A percentile compares a stretch with the other conserved stretches of the same genome.
These are phyloP conservation scores for Phytophthora meadii DNA, from an alignment of 352 stramenopile genomes.

Conservation along the genomic window DNA sequence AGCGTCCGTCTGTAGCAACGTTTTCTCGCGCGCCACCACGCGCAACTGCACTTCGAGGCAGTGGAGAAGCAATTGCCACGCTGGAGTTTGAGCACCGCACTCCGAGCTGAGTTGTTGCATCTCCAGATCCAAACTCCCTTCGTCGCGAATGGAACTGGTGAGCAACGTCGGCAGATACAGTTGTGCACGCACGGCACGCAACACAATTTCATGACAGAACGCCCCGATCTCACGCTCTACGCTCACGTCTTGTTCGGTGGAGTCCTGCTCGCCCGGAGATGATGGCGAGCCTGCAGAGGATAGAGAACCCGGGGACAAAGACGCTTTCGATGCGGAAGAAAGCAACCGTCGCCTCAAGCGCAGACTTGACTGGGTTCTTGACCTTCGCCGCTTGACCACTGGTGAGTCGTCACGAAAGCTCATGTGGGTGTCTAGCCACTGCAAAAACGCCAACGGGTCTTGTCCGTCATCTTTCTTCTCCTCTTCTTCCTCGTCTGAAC, in stretches of 20 bases:
- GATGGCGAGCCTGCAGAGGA: conserved; percentile 24
- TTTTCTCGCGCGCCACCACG: conserved; percentile 55
- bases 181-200: conserved; percentile 50
- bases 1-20: conserved; percentile 32
- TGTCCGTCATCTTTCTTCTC: conserved; percentile 46
- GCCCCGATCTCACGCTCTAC: conserved; percentile 52
- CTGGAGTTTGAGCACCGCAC: conserved; percentile 47
- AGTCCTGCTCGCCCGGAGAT: conserved; percentile 20
- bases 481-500: conserved; percentile 48
- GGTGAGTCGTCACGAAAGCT: conserved; percentile 53
- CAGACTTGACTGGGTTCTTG: conserved; percentile 48
- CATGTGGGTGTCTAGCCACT: conserved; percentile 63
- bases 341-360: conserved; percentile 38
- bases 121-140: conserved; percentile 55
- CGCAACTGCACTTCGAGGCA: conserved; percentile 67
- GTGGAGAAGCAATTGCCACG: conserved; percentile 68
- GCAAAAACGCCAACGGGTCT: conserved; percentile 48
- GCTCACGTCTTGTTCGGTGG: conserved; percentile 34
- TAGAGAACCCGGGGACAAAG: conserved; percentile 29
- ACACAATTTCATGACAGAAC: conserved; percentile 65
- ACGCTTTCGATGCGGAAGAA: conserved; percentile 43
- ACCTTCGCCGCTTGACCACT: conserved; percentile 49
- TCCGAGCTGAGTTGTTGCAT: conserved; percentile 57
- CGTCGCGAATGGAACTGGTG: conserved; percentile 46
- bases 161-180: conserved; percentile 66